Evolutionary conservation across 139 green algal species (phyloP).

Genomic region (Chlamydomonas sphaeroides): DNA sequence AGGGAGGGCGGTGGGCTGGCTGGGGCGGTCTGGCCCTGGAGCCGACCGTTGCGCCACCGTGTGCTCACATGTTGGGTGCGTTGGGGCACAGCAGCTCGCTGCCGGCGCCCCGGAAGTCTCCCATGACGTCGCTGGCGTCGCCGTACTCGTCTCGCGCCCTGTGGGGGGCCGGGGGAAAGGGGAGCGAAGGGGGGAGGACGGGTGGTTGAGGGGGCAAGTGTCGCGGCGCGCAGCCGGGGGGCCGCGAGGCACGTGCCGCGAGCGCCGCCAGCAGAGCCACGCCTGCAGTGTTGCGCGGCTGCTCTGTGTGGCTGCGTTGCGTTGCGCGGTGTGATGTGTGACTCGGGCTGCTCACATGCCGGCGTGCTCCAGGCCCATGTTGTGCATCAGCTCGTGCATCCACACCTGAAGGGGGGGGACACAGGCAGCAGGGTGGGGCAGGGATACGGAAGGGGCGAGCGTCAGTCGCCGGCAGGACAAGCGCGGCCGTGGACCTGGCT

Average conservation of each 20-base stretch:
- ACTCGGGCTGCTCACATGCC: not conserved
- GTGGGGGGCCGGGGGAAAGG: not conserved
- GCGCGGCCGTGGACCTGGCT: too few relatives aligned
- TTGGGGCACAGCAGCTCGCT: slow-evolving; percentile 6
- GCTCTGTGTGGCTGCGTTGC: not conserved
- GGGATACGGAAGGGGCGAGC: not conserved
- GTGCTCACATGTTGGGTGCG: slow-evolving; percentile 1
- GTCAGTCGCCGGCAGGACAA: too few relatives aligned
- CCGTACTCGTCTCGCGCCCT: not conserved
- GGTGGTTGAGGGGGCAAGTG: not conserved
- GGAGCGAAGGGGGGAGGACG: not conserved
- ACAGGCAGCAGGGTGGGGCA: not conserved
- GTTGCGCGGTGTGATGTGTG: not conserved
- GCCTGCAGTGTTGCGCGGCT: too few relatives aligned
- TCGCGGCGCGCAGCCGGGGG: too few relatives aligned
- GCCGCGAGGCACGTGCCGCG: too few relatives aligned
- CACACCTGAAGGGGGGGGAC: not conserved
- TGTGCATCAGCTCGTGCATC: slow-evolving; percentile 29
- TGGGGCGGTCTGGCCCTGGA: too few relatives aligned
- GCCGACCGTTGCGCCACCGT: too few relatives aligned
- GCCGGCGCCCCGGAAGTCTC: not conserved
- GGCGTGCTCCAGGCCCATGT: slow-evolving; percentile 15
- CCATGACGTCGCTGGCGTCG: slow-evolving; percentile 32
- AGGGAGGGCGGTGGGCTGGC: too few relatives aligned
- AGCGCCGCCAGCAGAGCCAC: too few relatives aligned